A percentile compares a stretch with the other conserved stretches of the same genome.
These are phyloP conservation scores for Gyromitra esculenta DNA, from an alignment of 2,329 filamentous ascomycete genomes.

Conservation along the genomic window DNA sequence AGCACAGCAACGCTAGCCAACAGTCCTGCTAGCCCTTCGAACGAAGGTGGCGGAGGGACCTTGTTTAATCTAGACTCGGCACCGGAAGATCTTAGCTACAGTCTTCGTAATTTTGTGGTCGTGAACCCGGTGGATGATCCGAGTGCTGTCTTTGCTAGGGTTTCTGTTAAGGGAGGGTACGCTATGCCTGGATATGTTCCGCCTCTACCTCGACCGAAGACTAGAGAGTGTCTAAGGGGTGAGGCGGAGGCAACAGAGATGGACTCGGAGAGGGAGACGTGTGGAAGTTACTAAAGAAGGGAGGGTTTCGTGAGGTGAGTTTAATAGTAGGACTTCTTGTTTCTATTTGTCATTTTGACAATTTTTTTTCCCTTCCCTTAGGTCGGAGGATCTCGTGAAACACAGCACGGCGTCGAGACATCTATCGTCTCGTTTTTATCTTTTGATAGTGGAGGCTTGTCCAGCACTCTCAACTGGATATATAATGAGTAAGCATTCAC, in stretches of 20 bases:
- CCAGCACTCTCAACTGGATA: not conserved
- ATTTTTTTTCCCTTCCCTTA: not conserved
- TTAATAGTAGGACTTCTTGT: not conserved
- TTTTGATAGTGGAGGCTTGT: not conserved
- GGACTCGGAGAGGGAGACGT: not conserved
- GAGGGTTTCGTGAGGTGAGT: not conserved
- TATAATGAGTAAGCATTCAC: not conserved
- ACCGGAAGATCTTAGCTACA: conserved; percentile 6
- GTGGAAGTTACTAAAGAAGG: not conserved
- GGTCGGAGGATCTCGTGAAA: not conserved
- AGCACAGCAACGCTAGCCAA: not conserved
- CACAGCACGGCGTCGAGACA: not conserved
- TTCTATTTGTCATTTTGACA: not conserved
- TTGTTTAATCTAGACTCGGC: not conserved
- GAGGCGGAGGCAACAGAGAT: not conserved
- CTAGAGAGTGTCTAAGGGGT: not conserved
- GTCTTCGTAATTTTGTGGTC: not conserved
- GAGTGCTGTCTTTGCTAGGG: conserved; percentile 10
- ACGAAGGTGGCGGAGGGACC: not conserved
- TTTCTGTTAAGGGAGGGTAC: not conserved
- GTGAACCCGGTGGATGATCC: conserved; percentile 8
- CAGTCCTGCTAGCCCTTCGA: not conserved
- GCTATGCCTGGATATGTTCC: not conserved
- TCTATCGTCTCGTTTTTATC: not conserved
- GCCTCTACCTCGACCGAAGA: not conserved